Percentiles rank a stretch among this genome's conserved stretches.
Conservation (phyloP, 176 grass and related monocot species). For the Rhynchospora tenuis region DNA sequence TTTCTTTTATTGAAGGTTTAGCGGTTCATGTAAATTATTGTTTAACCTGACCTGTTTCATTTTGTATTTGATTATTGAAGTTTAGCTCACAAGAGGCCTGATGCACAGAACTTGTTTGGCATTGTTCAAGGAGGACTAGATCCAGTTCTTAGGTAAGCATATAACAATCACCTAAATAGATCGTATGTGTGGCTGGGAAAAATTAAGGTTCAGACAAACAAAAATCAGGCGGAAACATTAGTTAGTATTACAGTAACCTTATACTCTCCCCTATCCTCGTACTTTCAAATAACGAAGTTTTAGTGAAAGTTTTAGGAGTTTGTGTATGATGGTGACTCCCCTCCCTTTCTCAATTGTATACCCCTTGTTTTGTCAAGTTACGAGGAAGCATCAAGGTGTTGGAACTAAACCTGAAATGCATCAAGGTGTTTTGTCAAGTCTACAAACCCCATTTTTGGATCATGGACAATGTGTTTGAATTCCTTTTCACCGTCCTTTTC, state of each 20-base stretch:
- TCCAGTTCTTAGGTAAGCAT: constrained; percentile 77
- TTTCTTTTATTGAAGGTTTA: background rate
- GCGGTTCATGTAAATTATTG: background rate
- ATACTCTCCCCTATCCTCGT: background rate
- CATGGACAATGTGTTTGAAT: no score
- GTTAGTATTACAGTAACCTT: background rate
- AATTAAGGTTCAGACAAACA: background rate
- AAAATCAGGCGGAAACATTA: background rate
- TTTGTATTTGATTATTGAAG: constrained; percentile 35
- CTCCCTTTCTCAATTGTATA: background rate
- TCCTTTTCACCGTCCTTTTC: no score
- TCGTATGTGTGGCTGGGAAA: background rate
- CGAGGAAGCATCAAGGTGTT: no score
- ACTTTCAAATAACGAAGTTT: background rate
- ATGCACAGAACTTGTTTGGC: constrained; percentile 93
- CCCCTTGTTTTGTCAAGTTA: no score
- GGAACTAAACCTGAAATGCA: no score
- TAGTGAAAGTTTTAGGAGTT: background rate
- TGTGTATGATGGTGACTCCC: background rate
- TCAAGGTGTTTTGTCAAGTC: no score
- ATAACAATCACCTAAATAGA: background rate
- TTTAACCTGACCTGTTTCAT: background rate
- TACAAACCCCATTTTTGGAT: no score
- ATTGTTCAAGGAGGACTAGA: constrained; percentile 98
- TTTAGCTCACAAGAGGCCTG: constrained; percentile 89